Evolutionary conservation across 805 yeast species (phyloP).

Genomic region (Kazachstania bromeliacearum): DNA sequence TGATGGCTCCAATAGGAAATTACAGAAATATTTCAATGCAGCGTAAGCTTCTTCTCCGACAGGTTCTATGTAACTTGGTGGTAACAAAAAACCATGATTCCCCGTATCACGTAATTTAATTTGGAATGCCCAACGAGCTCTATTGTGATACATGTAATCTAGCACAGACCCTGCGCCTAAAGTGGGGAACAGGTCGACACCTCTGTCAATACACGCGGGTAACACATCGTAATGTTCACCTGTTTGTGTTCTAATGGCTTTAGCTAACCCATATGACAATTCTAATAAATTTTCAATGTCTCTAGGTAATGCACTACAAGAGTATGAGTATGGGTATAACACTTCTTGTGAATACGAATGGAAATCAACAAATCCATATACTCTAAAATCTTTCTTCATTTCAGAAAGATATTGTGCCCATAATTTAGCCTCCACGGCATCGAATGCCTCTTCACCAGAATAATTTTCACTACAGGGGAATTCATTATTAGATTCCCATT

Average conservation of each 20-base stretch:
- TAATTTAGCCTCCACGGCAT: conserved; percentile 47
- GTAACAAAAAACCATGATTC: conserved; percentile 71
- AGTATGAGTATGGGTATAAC: conserved; percentile 72
- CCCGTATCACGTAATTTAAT: conserved; percentile 76
- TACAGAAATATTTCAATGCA: conserved; percentile 58
- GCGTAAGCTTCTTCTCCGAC: conserved; percentile 69
- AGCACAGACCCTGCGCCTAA: conserved; percentile 72
- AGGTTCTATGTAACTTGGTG: conserved; percentile 57
- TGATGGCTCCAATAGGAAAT: conserved; percentile 39
- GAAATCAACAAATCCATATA: conserved; percentile 71
- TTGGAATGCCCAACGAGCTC: conserved; percentile 79
- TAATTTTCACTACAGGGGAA: conserved; percentile 79
- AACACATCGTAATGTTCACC: conserved; percentile 61
- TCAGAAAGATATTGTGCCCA: conserved; percentile 40
- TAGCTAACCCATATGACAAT: conserved; percentile 70
- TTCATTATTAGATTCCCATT: conserved; percentile 52
- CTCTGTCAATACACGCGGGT: conserved; percentile 74
- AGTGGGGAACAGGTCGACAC: conserved; percentile 62
- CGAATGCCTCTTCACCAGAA: conserved; percentile 66
- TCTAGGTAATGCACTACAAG: conserved; percentile 63
- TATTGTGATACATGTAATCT: conserved; percentile 76
- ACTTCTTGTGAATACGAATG: conserved; percentile 83
- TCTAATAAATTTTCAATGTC: conserved; percentile 76
- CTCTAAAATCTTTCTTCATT: conserved; percentile 40
- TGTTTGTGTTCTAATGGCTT: conserved; percentile 53